A percentile compares a stretch with the other conserved stretches of the same genome.
These are phyloP conservation scores for Akanthomyces uredinophilus DNA, from an alignment of 2,329 filamentous ascomycete species.

Conservation along the genomic window DNA sequence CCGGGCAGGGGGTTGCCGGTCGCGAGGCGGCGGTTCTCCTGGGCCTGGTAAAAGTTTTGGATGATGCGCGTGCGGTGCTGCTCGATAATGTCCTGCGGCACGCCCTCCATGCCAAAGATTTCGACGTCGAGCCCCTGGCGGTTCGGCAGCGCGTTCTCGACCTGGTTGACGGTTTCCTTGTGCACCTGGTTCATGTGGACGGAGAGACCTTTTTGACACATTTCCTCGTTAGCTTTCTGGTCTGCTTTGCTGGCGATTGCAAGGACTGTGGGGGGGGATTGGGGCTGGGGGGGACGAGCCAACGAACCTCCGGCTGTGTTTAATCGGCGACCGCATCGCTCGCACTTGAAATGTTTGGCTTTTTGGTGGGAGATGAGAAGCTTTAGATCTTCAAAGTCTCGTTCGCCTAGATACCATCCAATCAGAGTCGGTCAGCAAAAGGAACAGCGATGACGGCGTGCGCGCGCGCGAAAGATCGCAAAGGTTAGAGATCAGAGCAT, in stretches of 20 bases:
- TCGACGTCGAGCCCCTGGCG: constrained; percentile 83
- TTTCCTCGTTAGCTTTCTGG: neutral
- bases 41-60: constrained; percentile 76
- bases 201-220: constrained; percentile 61
- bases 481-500: constrained; percentile 15
- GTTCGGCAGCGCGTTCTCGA: constrained; percentile 89
- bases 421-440: neutral
- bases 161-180: constrained; percentile 80
- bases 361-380: constrained; percentile 96
- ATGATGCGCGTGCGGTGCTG: constrained; percentile 84
- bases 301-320: constrained; percentile 87
- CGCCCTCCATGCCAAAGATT: constrained; percentile 97
- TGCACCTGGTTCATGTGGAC: constrained; percentile 99
- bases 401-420: constrained; percentile 54
- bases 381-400: constrained; percentile 96
- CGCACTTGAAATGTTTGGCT: constrained; percentile 99
- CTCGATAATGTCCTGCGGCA: constrained; percentile 78
- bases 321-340: constrained; percentile 77
- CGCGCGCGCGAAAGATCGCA: neutral
- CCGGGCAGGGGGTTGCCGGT: constrained; percentile 81
- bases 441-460: too few relatives aligned
- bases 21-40: constrained; percentile 72
- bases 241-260: neutral
- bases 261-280: neutral
- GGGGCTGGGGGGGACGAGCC: neutral